Percentiles rank a stretch among this genome's conserved stretches.
phyloP scores from a whole-genome alignment of 208 protist species.

The Leishmania amazonensis region DNA sequence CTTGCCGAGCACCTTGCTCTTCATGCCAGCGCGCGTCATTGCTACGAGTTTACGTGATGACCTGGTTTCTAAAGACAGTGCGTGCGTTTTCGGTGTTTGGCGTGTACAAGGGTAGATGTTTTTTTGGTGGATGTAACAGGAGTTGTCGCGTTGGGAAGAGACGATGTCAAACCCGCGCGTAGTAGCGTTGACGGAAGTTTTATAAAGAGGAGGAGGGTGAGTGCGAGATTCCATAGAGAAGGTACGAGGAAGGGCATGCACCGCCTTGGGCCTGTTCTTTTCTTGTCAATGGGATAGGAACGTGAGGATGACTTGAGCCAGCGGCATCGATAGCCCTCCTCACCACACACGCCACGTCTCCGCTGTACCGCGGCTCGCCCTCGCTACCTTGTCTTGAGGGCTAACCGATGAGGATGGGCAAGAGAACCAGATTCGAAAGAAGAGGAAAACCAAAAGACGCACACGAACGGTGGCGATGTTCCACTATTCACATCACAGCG shows the following conservation, averaged over 20 bases:
- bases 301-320: neutral
- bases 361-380: neutral
- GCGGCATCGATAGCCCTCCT: neutral
- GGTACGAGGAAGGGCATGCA: neutral
- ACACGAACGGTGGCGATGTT: neutral
- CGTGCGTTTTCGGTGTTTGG: neutral
- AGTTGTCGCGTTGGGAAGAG: neutral
- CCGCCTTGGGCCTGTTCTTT: neutral
- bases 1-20: constrained; percentile 83
- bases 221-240: neutral
- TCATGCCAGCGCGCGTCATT: constrained; percentile 50
- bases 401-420: neutral
- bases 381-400: neutral
- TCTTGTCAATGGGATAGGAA: neutral
- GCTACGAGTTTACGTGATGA: constrained; percentile 20
- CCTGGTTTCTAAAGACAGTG: constrained; percentile 11
- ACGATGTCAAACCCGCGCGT: too few relatives aligned
- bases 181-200: neutral
- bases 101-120: neutral
- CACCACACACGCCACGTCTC: neutral
- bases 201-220: neutral
- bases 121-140: neutral
- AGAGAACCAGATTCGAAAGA: neutral
- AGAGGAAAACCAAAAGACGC: neutral
- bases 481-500: neutral